Evolutionary conservation across 192 early-diverging fungal species (phyloP), one percentile per base, ranked within the genome.

Genomic region (Glomus cerebriforme): DNA sequence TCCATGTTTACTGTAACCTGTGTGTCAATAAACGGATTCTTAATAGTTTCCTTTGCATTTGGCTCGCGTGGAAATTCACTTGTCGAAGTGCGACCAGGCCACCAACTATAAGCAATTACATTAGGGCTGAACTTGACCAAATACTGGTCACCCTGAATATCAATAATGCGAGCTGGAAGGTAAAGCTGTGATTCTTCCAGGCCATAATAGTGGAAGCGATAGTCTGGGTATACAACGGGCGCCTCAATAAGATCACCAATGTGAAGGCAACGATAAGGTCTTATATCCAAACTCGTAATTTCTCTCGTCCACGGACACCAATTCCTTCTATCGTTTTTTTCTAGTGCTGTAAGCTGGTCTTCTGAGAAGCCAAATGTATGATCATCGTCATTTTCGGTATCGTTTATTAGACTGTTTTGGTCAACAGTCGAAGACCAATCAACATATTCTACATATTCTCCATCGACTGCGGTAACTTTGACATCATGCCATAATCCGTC

Each of bases 401-500:
- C 22, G 3, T 67, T 15, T 54, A 31, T 59, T 59, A n/a, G 7
- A 9, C 45, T 29, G 7, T 39, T 43, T 58, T 8, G 34, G 22
- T 74, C 22, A 27, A 26, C 9, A 29, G 62, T 63, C 26, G 34
- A 37, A 26, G 29, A 65, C 63, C 63, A 65, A 65, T 31, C 17
- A 27, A 39, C 31, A 39, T 66, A 66, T 65, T 65, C 29, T 24
- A 77, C 75, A 43, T 66, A 3, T 17, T 77, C 29, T n/a, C 63
- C 75, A 32, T 77, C 22, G 2, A 77, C 60, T 27, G 64, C 60
- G 59, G 75, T 65, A 60, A 77, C 75, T 62, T 34, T 47, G 19
- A 77, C 75, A 64, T 77, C 75, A 65, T 77, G 19, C 75, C 75
- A 77, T 37, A 64, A 77, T 24, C 31, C 59, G 34, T 68, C 66